Conservation (phyloP, 805 yeast species). For the Brettanomyces naardenensis region DNA sequence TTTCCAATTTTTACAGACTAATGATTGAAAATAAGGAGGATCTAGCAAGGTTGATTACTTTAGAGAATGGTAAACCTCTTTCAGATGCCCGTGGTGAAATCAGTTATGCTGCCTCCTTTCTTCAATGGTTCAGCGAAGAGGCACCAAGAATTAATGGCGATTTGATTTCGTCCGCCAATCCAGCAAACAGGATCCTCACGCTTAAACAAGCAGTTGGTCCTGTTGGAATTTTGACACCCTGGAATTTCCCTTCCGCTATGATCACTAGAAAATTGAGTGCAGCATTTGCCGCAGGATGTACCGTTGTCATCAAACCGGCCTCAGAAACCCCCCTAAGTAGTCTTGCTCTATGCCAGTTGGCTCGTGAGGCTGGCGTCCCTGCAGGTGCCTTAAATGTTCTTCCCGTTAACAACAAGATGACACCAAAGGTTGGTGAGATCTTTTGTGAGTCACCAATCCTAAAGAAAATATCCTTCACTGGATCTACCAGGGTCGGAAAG, state of each 20-base stretch:
- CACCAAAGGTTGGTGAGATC: constrained; percentile 45
- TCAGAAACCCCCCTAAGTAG: constrained; percentile 70
- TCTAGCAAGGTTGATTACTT: constrained; percentile 54
- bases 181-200: constrained; percentile 43
- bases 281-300: constrained; percentile 78
- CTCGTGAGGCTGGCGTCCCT: constrained; percentile 62
- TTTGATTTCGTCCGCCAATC: constrained; percentile 44
- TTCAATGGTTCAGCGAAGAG: constrained; percentile 83
- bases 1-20: constrained; percentile 43
- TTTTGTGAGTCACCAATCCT: constrained; percentile 47
- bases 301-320: constrained; percentile 72
- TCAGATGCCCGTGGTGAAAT: constrained; percentile 69
- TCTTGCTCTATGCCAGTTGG: constrained; percentile 54
- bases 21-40: constrained; percentile 52
- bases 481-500: constrained; percentile 69
- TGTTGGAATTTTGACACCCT: constrained; percentile 71
- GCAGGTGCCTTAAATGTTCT: constrained; percentile 61
- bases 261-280: constrained; percentile 69
- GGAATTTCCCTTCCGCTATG: constrained; percentile 84
- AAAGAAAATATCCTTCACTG: constrained; percentile 68
- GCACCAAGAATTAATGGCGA: constrained; percentile 69
- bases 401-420: constrained; percentile 32
- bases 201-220: constrained; percentile 72
- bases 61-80: constrained; percentile 71
- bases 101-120: constrained; percentile 60